Percentiles rank a stretch among this genome's conserved stretches.
These are phyloP conservation scores for Picochlorum sp. DNA, from an alignment of 139 green algal species.

Conservation along the genomic window DNA sequence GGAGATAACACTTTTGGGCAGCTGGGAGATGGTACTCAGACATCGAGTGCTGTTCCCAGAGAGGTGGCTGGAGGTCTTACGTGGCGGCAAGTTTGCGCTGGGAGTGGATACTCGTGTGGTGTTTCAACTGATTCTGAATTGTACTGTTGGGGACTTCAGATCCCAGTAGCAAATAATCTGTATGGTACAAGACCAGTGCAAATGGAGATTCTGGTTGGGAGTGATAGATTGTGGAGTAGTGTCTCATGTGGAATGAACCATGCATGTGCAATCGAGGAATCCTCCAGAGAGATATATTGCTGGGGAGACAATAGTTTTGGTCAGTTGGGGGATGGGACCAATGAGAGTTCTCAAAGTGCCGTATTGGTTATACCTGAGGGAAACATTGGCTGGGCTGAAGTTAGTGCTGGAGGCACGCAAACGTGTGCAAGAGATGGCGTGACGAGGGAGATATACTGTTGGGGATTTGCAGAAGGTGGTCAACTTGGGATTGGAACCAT, in stretches of 20 bases:
- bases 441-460: not conserved
- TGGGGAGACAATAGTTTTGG: not conserved
- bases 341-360: not conserved
- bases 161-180: too few species aligned
- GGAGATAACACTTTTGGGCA: not conserved
- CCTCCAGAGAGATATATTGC: not conserved
- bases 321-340: not conserved
- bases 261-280: not conserved
- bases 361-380: not conserved
- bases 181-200: not conserved
- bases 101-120: not conserved
- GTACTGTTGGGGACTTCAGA: not conserved
- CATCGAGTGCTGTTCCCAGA: not conserved
- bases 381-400: not conserved
- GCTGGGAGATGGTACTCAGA: not conserved
- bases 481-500: not conserved
- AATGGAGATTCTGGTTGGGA: not conserved
- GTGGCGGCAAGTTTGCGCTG: not conserved
- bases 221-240: not conserved
- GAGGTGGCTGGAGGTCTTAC: not conserved
- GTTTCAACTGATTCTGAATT: not conserved
- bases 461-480: not conserved
- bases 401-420: not conserved
- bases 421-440: not conserved
- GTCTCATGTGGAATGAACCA: not conserved